Percentiles rank a stretch among this genome's conserved stretches.
Evolutionary conservation across 2,329 filamentous ascomycete species (phyloP).

Genomic region (Exophiala sideris): DNA sequence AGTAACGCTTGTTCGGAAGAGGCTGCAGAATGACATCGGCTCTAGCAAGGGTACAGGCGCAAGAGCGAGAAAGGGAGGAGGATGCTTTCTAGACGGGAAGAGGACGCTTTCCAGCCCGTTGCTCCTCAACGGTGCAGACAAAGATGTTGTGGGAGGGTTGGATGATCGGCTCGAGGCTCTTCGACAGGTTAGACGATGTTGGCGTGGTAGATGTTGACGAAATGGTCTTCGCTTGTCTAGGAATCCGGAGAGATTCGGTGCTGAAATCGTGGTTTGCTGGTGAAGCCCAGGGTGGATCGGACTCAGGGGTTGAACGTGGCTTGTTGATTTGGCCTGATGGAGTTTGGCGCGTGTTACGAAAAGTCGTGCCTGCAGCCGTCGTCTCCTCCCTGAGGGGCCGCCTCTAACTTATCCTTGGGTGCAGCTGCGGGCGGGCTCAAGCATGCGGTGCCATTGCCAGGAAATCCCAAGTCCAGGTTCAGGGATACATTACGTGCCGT

Average conservation of each 20-base stretch:
- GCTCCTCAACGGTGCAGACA: too few relatives aligned
- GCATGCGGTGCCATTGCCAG: background rate
- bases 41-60: constrained; percentile 5
- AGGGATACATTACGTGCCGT: background rate
- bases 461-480: background rate
- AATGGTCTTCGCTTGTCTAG: too few relatives aligned
- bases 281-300: background rate
- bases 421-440: too few relatives aligned
- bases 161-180: too few relatives aligned
- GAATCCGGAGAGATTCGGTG: too few relatives aligned
- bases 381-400: background rate
- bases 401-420: too few relatives aligned
- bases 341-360: constrained; percentile 4
- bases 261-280: background rate
- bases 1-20: constrained; percentile 7
- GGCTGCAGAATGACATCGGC: constrained; percentile 12
- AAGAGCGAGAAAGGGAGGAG: constrained; percentile 6
- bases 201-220: constrained; percentile 4
- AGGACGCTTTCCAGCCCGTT: too few relatives aligned
- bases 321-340: background rate
- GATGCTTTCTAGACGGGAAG: background rate
- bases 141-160: too few relatives aligned
- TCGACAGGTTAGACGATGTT: background rate
- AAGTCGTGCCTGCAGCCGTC: constrained; percentile 1
- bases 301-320: background rate